Conservation (phyloP, 2,329 filamentous ascomycete genomes). For the Colletotrichum falcatum region DNA sequence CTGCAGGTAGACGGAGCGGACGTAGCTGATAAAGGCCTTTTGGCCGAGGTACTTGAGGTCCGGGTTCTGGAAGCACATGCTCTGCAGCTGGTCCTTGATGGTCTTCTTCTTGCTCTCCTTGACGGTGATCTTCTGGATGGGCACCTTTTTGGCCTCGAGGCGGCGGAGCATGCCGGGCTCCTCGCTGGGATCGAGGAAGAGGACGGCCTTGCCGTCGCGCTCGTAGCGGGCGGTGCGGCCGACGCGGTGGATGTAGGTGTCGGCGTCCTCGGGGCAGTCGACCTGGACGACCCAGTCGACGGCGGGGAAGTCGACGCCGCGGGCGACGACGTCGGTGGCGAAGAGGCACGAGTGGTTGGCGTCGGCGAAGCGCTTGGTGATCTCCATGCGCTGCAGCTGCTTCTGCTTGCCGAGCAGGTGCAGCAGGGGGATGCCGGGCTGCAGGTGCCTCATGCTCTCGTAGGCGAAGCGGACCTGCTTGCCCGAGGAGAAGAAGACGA, state of each 20-base stretch:
- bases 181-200: conserved; percentile 93
- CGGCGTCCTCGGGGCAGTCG: conserved; percentile 96
- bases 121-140: conserved; percentile 87
- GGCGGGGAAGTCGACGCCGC: conserved; percentile 94
- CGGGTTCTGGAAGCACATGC: conserved; percentile 95
- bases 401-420: conserved; percentile 96
- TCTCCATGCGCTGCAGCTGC: conserved; percentile 87
- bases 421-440: conserved; percentile 91
- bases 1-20: conserved; percentile 85
- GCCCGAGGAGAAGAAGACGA: conserved; percentile 94
- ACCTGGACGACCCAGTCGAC: conserved; percentile 99
- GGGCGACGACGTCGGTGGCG: conserved; percentile 93
- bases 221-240: conserved; percentile 95
- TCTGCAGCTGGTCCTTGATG: conserved; percentile 87
- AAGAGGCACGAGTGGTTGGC: conserved; percentile 90
- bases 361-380: conserved; percentile 84
- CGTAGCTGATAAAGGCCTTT: conserved; percentile 94
- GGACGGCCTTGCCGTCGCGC: conserved; percentile 84
- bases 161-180: conserved; percentile 90
- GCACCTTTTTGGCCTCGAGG: conserved; percentile 89
- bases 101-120: conserved; percentile 89
- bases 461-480: conserved; percentile 98
- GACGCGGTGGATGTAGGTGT: conserved; percentile 97
- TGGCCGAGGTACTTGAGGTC: conserved; percentile 95
- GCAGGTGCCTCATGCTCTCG: conserved; percentile 91